These are phyloP conservation scores for Monascus purpureus DNA, from an alignment of 495 filamentous ascomycete species.

Conservation along the genomic window DNA sequence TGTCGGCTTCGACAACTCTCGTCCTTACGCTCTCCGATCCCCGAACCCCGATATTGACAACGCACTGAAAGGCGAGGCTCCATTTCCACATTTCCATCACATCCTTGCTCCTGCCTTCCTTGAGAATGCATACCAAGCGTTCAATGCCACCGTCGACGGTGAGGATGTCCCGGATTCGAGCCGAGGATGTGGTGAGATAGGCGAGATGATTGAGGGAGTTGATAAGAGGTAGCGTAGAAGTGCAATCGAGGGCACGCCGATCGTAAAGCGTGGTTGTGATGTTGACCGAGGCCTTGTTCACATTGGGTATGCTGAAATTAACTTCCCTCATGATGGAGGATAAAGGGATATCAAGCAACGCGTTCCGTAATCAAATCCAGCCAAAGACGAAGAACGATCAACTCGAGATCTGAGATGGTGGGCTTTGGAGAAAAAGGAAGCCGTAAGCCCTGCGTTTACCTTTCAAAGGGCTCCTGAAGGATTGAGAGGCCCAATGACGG, in stretches of 20 bases:
- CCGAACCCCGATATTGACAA: conserved; percentile 94
- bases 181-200: conserved; percentile 96
- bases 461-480: too few relatives aligned
- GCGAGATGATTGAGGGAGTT: conserved; percentile 97
- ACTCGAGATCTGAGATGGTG: not conserved
- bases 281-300: conserved; percentile 98
- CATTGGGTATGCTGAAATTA: conserved; percentile 98
- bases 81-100: conserved; percentile 99
- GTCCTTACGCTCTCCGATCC: conserved; percentile 89
- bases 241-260: conserved; percentile 92
- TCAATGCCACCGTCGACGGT: conserved; percentile 98
- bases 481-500: too few relatives aligned
- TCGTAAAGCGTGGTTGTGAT: conserved; percentile 98
- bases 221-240: conserved; percentile 90
- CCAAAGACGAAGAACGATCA: conserved; percentile 5
- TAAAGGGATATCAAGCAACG: too few relatives aligned
- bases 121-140: conserved; percentile 89
- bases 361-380: too few relatives aligned
- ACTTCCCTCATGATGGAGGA: conserved; percentile 77
- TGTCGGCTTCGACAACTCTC: conserved; percentile 92
- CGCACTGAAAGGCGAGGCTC: conserved; percentile 97
- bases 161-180: conserved; percentile 90
- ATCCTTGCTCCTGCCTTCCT: conserved; percentile 88
- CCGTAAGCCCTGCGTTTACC: conserved; percentile 3
- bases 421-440: conserved; percentile 2